Base-by-base conservation (phyloP, 352 stramenopile species). In the Aphanomyces euteiches region DNA sequence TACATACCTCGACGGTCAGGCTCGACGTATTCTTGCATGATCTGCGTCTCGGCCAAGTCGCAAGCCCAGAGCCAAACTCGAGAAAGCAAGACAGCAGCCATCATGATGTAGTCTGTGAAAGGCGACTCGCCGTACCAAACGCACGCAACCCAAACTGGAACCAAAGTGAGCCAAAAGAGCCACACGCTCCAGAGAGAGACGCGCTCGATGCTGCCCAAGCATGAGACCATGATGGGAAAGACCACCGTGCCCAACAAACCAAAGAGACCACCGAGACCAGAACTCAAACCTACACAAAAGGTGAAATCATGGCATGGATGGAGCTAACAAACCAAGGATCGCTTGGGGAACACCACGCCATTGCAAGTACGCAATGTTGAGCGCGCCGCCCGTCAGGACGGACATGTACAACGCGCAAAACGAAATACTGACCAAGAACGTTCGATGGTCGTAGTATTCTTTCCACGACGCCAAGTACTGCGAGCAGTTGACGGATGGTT, bases 1-100 rank as follows among this genome's bases (percentile, higher is more conserved):
- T 28, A n/a, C n/a, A n/a, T n/a, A 39, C 80, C 78, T 36, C 81
- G 80, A 3, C 79, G 72, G 56, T 78, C 72, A 13, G 75, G 74
- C 13, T 79, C 72, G 64, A 88, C 81, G 78, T 78, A 85, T 70
- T 87, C 80, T 66, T 89, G 81, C 80, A 88, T 87, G 63, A 87
- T 80, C 77, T 89, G 82, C 28, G 79, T 87, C 72, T 88, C 81
- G 7, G 79, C 81, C 21, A 89, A 60, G 57, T 89, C 82, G 6
- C 68, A 71, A 41, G 64, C 84, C 82, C 82, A 87, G 12, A 89
- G 74, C 78, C 80, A 87, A 56, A 78, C 59, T 37, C 81, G 79
- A 7, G 80, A 86, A 21, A 84, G 65, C 17, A 81, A 70, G 56
- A 87, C 73, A 53, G 79, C 84, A 4, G 56, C 72, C 21, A 88